Evolutionary conservation across 768 basidiomycete genomes (phyloP).

Genomic region (Obba rivulosa): DNA sequence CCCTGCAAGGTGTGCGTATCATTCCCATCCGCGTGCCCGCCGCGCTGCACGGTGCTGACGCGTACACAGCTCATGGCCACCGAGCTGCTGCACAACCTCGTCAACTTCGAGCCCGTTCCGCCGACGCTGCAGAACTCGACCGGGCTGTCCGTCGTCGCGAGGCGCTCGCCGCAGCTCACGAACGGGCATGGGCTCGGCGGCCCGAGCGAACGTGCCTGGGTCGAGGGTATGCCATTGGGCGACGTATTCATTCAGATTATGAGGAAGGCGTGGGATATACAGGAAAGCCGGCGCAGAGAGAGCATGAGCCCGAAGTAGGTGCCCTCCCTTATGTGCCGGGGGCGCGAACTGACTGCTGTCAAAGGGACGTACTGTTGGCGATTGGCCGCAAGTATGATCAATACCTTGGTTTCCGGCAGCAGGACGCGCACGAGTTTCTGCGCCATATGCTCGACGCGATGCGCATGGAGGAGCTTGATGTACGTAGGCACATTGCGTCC

Average conservation of each 20-base stretch:
- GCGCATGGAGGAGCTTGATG: constrained; percentile 93
- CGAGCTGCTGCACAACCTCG: constrained; percentile 50
- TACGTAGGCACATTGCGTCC: constrained; percentile 28
- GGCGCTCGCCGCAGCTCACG: constrained; percentile 61
- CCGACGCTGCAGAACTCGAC: constrained; percentile 35
- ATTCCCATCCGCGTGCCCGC: background rate
- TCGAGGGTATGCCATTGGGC: constrained; percentile 61
- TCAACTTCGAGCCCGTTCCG: constrained; percentile 48
- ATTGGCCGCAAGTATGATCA: constrained; percentile 88
- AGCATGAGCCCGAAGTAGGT: constrained; percentile 66
- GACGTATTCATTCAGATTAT: constrained; percentile 61
- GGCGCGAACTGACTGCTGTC: background rate
- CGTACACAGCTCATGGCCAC: constrained; percentile 62
- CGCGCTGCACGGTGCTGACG: background rate
- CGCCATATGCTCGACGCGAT: constrained; percentile 86
- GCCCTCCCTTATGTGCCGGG: background rate
- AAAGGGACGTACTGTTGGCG: constrained; percentile 55
- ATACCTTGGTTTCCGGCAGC: constrained; percentile 91
- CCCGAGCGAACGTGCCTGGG: constrained; percentile 46
- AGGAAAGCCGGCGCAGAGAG: constrained; percentile 44
- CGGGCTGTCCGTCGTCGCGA: constrained; percentile 27
- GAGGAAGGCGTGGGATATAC: constrained; percentile 59
- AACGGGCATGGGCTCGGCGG: constrained; percentile 58
- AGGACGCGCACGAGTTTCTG: constrained; percentile 93
- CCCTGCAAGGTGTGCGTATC: constrained; percentile 74